Percentiles rank a stretch among this genome's conserved stretches.
phyloP scores from a whole-genome alignment of 164 flowering plant species.

The Kingdonia uniflora region DNA sequence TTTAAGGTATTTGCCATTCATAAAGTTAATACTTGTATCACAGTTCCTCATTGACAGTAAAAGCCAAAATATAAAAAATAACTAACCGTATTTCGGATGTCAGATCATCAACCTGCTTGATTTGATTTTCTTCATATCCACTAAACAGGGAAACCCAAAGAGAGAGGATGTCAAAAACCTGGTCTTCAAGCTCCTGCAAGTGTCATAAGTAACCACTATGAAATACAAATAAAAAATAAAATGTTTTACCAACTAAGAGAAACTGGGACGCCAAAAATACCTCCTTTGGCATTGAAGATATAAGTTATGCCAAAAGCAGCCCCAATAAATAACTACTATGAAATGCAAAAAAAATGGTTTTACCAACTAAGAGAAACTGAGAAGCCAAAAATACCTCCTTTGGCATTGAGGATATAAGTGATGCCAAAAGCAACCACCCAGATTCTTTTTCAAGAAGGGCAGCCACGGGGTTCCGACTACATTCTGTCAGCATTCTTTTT shows the following conservation, averaged over 20 bases:
- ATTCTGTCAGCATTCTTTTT: conserved; percentile 65
- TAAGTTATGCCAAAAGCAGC: too few relatives aligned
- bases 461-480: conserved; percentile 56
- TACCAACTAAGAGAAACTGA: conserved; percentile 4
- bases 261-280: conserved; percentile 22
- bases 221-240: background rate
- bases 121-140: conserved; percentile 43
- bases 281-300: conserved; percentile 86
- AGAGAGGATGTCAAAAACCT: conserved; percentile 87
- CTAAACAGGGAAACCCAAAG: conserved; percentile 72
- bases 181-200: conserved; percentile 82
- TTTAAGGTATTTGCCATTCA: too few relatives aligned
- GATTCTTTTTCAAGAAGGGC: conserved; percentile 69
- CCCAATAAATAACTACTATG: conserved; percentile 8
- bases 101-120: conserved; percentile 43
- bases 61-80: background rate
- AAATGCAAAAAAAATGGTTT: background rate
- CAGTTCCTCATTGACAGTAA: too few relatives aligned
- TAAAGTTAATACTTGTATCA: too few relatives aligned
- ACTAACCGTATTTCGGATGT: conserved; percentile 54
- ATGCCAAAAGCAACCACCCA: conserved; percentile 86
- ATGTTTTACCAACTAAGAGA: background rate
- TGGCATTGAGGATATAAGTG: conserved; percentile 73
- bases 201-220: conserved; percentile 9
- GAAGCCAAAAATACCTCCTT: conserved; percentile 63